Base-by-base conservation (phyloP, 345 rosid genomes). In the Ceriops zippeliana region DNA sequence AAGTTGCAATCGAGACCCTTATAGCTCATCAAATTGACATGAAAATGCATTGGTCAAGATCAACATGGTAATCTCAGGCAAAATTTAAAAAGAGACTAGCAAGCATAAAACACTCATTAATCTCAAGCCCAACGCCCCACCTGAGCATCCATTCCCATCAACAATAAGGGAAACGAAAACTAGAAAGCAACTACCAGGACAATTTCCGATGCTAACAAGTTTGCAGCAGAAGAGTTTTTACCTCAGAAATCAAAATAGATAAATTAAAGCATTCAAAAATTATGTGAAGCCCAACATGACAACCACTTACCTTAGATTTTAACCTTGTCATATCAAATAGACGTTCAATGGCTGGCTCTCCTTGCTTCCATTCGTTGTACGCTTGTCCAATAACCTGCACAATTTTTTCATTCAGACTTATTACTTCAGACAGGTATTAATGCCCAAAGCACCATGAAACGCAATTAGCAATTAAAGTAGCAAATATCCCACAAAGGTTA, bases 321-420 rank as follows among this genome's bases (percentile, higher is more conserved):
- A 80, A 80, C 52, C 71, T 80, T 68, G 89, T 72, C 75, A 91
- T 78, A 71, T 85, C 95, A 83, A 86, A 86, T 70, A 93, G 80
- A 47, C 95, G 90, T 76, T 89, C 90, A 61, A 93, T 81, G 2
- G 96, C 95, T 37, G 97, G 96, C 78, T 93, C 98, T 69, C 96
- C 97, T 80, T 86, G 95, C 86, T 93, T 93, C 85, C 90, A 81
- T 73, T 91, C 98, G 71, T 93, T 91, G 78, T 86, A 91, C 57
- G 97, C 96, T 84, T 93, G 88, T 67, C 95, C 98, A 26, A 89
- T 75, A 82, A 82, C 97, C 96, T 93, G 86, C 81, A 63, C 64
- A 69, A 72, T 77, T 62, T 76, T 72, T 73, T 67, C 34, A 75
- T 80, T 87, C 70, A 80, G 76, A 80, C 66, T 46, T 56, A 70